A percentile compares a stretch with the other conserved stretches of the same genome.
These are phyloP conservation scores for Trichoderma simmonsii DNA, from an alignment of 2,329 filamentous ascomycete species.

Conservation along the genomic window DNA sequence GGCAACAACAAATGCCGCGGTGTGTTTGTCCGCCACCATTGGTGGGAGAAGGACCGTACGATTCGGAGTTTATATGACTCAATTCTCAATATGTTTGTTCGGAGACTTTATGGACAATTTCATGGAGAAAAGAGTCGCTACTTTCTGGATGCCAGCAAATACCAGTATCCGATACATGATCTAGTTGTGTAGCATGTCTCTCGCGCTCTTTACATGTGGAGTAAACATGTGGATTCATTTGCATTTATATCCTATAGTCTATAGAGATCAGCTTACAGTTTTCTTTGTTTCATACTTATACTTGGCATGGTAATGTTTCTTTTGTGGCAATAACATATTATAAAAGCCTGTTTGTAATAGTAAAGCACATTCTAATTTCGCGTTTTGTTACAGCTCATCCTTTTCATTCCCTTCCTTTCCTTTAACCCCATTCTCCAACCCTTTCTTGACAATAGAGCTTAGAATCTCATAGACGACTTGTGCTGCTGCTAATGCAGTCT, in stretches of 20 bases:
- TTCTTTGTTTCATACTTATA: neutral
- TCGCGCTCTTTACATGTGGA: neutral
- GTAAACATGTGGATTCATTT: neutral
- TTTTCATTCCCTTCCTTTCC: slow-evolving; percentile 29
- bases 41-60: neutral
- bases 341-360: neutral
- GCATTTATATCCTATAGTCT: neutral
- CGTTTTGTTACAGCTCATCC: slow-evolving; percentile 38
- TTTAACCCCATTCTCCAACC: slow-evolving; percentile 37
- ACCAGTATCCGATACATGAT: neutral
- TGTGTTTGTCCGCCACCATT: neutral
- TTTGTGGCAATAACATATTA: neutral
- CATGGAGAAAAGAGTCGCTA: neutral
- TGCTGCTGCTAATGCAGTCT: slow-evolving; percentile 76
- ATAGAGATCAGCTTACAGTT: neutral
- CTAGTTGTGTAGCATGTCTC: neutral
- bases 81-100: neutral
- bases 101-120: neutral
- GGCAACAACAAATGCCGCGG: neutral
- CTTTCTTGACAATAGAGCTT: slow-evolving; percentile 66
- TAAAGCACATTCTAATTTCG: neutral
- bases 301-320: neutral
- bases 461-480: slow-evolving; percentile 86
- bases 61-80: neutral
- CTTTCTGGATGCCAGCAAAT: neutral